Evolutionary conservation across 768 basidiomycete species (phyloP).

Genomic region (Imleria badia): DNA sequence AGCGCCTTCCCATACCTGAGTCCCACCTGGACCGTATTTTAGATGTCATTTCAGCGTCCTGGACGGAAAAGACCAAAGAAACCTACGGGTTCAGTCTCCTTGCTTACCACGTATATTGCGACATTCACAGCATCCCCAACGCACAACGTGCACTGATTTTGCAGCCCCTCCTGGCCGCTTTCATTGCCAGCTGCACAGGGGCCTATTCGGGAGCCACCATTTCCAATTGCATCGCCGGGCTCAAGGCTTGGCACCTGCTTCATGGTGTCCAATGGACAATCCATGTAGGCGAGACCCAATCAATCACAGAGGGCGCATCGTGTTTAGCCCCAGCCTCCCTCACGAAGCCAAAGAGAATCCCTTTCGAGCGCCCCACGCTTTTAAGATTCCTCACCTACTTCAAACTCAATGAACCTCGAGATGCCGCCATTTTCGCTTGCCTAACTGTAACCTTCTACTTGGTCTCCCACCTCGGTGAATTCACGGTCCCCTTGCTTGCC

Average conservation of each 20-base stretch:
- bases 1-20: no score
- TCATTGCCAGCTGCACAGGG: slow-evolving; percentile 26
- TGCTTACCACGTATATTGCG: slow-evolving; percentile 41
- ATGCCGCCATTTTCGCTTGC: slow-evolving; percentile 39
- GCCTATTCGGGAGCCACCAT: slow-evolving; percentile 34
- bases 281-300: not conserved
- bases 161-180: slow-evolving; percentile 25
- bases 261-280: not conserved
- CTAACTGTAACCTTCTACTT: not conserved
- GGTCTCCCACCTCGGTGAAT: not conserved
- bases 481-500: no score
- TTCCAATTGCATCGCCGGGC: slow-evolving; percentile 36
- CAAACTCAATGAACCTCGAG: slow-evolving; percentile 26
- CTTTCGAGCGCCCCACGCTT: not conserved
- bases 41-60: slow-evolving; percentile 10
- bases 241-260: slow-evolving; percentile 48
- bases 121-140: slow-evolving; percentile 37
- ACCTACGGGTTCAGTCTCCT: slow-evolving; percentile 41
- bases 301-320: not conserved
- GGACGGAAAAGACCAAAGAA: slow-evolving; percentile 32
- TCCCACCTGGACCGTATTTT: not conserved
- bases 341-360: not conserved
- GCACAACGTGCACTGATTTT: slow-evolving; percentile 11
- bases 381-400: slow-evolving; percentile 14
- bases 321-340: not conserved